A percentile compares a stretch with the other conserved stretches of the same genome.
phyloP scores from a whole-genome alignment of 345 rosid species.

The Psidium friedrichsthalianum region DNA sequence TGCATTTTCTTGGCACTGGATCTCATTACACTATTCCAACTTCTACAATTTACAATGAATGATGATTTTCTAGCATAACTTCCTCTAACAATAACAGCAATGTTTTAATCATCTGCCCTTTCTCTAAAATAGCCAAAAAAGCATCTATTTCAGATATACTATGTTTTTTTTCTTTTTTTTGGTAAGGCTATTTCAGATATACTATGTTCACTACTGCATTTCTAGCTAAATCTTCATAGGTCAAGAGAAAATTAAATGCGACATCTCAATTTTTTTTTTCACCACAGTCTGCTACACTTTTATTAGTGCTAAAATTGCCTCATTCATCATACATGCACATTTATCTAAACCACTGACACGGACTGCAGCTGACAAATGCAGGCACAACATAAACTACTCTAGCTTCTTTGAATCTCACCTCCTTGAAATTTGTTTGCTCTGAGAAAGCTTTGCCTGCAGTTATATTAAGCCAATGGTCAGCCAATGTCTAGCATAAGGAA shows the following conservation, averaged over 20 bases:
- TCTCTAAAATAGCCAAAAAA: not conserved
- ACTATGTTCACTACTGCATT: not conserved
- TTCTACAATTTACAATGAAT: not conserved
- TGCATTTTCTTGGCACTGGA: not conserved
- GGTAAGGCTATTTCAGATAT: not conserved
- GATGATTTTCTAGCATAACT: not conserved
- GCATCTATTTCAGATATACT: not conserved
- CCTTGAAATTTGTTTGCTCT: slow-evolving; percentile 81
- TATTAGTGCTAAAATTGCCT: not conserved
- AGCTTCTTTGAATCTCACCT: slow-evolving; percentile 29
- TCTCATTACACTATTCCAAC: not conserved
- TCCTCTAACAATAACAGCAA: not conserved
- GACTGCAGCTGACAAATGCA: not conserved
- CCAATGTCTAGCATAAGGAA: not conserved
- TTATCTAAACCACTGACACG: not conserved
- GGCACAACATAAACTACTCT: not conserved
- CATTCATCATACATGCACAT: not conserved
- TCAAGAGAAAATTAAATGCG: not conserved
- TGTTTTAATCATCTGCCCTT: not conserved
- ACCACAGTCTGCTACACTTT: not conserved
- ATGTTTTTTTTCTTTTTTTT: too few species aligned
- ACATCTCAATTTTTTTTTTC: not conserved
- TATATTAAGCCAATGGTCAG: not conserved
- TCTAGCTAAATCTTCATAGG: not conserved
- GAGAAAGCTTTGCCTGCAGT: slow-evolving; percentile 72